phyloP scores from a whole-genome alignment of 2,329 filamentous ascomycete species.

The Beauveria scarabaeidicola region DNA sequence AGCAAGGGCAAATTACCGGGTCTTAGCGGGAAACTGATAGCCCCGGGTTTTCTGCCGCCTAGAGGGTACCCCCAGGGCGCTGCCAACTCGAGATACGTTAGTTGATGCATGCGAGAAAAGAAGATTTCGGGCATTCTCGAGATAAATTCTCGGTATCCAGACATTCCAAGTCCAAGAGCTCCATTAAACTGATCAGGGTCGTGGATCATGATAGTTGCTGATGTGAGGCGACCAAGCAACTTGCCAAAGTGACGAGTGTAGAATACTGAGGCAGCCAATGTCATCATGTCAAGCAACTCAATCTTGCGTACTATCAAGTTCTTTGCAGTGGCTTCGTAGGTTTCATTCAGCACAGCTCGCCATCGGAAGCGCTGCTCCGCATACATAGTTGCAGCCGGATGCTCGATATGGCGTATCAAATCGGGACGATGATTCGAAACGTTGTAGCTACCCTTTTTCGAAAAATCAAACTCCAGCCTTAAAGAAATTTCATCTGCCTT shows the following conservation, averaged over 20 bases:
- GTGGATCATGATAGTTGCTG: neutral
- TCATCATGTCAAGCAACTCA: rapidly evolving
- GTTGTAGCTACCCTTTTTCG: neutral
- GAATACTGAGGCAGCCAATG: neutral
- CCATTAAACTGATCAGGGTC: rapidly evolving
- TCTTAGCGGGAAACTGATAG: too few species aligned
- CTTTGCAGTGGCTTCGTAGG: neutral
- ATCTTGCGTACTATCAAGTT: neutral
- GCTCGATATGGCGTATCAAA: neutral
- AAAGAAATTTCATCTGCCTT: too few species aligned
- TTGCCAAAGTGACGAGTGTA: neutral
- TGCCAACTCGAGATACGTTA: neutral
- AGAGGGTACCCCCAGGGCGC: too few species aligned
- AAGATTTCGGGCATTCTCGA: neutral
- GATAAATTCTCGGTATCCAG: neutral
- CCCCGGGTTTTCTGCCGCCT: too few species aligned
- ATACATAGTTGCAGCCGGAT: neutral
- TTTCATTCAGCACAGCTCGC: neutral
- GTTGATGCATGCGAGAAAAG: neutral
- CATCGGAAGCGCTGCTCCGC: neutral
- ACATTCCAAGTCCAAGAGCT: rapidly evolving
- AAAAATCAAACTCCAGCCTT: rapidly evolving
- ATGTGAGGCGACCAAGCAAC: neutral
- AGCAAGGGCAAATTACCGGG: too few species aligned
- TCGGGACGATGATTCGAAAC: neutral